These are phyloP conservation scores for Dictyostelium citrinum DNA, from an alignment of 78 protist genomes.

Conservation along the genomic window DNA sequence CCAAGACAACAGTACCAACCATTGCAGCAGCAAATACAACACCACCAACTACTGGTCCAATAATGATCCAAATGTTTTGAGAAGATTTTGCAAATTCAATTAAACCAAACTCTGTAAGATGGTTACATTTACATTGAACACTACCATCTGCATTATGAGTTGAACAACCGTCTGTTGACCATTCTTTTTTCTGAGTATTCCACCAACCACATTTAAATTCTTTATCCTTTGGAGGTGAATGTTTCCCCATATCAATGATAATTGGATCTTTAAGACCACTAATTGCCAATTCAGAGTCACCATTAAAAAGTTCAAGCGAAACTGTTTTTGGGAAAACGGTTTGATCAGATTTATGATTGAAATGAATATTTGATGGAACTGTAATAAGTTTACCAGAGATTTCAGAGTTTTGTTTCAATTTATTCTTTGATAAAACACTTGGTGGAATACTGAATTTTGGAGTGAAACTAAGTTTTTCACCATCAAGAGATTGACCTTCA, in stretches of 20 bases:
- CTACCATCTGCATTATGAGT: not conserved
- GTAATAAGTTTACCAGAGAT: constrained; percentile 5
- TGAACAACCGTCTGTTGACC: constrained; percentile 14
- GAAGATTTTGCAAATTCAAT: not conserved
- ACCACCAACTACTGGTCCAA: constrained; percentile 55
- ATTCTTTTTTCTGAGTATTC: not conserved
- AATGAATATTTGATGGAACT: constrained; percentile 17
- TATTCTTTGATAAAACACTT: not conserved
- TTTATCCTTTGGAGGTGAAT: not conserved
- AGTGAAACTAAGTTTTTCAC: not conserved
- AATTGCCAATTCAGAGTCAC: not conserved
- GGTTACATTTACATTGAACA: constrained; percentile 35
- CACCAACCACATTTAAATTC: constrained; percentile 40
- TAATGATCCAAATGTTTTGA: not conserved
- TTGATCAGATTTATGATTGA: not conserved
- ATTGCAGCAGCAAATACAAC: constrained; percentile 28
- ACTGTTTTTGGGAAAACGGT: not conserved
- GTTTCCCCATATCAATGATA: constrained; percentile 12
- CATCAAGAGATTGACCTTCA: not conserved
- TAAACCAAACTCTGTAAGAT: constrained; percentile 53
- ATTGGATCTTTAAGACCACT: not conserved
- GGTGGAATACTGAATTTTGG: constrained; percentile 3
- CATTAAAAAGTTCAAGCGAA: not conserved
- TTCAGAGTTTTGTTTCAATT: not conserved
- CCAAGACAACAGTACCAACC: constrained; percentile 30